These are phyloP conservation scores for Dicorynia guianensis DNA, from an alignment of 306 rosid genomes.

Conservation along the genomic window DNA sequence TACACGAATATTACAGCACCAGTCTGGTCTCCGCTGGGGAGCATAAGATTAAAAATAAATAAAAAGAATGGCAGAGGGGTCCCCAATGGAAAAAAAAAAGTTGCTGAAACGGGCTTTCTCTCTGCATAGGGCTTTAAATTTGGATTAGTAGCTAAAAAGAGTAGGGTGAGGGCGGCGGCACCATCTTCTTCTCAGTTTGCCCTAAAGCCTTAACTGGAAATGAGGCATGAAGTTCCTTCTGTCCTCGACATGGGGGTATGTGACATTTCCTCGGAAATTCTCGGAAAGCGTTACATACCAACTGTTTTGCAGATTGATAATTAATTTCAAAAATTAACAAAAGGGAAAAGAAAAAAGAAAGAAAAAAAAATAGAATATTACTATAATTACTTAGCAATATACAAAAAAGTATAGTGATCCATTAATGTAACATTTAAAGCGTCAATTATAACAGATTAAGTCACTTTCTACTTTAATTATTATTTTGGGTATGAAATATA, in stretches of 20 bases:
- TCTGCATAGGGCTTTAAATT: conserved; percentile 14
- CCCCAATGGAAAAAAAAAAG: background rate
- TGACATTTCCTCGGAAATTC: conserved; percentile 62
- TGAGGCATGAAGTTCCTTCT: conserved; percentile 3
- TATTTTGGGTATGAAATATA: conserved; percentile 37
- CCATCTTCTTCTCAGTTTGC: conserved; percentile 24
- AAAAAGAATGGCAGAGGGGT: conserved; percentile 8
- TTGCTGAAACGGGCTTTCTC: background rate
- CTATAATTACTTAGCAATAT: conserved; percentile 31
- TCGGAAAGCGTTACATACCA: conserved; percentile 42
- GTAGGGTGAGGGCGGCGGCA: conserved; percentile 43
- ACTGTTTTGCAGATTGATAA: conserved; percentile 38
- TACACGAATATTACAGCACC: conserved; percentile 24
- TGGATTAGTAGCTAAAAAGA: conserved; percentile 20
- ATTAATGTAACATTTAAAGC: background rate
- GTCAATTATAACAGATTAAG: background rate
- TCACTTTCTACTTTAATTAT: background rate
- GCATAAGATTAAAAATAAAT: too few relatives aligned
- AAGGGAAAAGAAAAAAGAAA: background rate
- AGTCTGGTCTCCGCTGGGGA: conserved; percentile 27
- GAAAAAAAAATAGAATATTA: background rate
- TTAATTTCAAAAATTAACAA: background rate
- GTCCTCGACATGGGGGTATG: conserved; percentile 32
- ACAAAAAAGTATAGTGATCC: background rate
- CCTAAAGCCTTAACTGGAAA: conserved; percentile 29